Evolutionary conservation across 106 monocot species (phyloP).

Genomic region (Acorus calamus): DNA sequence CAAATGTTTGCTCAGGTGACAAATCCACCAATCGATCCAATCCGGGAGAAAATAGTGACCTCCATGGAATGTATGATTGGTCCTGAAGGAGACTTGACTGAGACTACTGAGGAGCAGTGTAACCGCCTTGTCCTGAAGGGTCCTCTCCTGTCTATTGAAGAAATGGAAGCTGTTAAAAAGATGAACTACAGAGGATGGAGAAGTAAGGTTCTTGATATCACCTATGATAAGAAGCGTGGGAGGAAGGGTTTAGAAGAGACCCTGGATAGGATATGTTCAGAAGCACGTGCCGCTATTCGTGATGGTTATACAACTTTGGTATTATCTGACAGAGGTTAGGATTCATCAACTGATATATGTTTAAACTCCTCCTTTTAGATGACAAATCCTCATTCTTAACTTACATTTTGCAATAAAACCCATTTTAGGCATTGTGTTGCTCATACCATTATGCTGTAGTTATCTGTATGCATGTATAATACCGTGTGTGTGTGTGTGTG

Average conservation of each 20-base stretch:
- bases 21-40: slow-evolving; percentile 98
- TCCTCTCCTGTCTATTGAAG: slow-evolving; percentile 75
- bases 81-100: slow-evolving; percentile 96
- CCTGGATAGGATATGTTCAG: slow-evolving; percentile 74
- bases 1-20: slow-evolving; percentile 99
- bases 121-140: slow-evolving; percentile 66
- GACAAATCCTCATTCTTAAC: too few species aligned
- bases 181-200: slow-evolving; percentile 89
- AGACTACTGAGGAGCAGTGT: slow-evolving; percentile 93
- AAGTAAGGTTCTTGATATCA: slow-evolving; percentile 85
- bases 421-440: too few species aligned
- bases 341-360: not conserved
- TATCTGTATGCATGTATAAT: too few species aligned
- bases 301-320: slow-evolving; percentile 85
- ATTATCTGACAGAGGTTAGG: slow-evolving; percentile 91
- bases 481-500: slow-evolving; percentile 48
- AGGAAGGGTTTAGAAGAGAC: slow-evolving; percentile 78
- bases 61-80: slow-evolving; percentile 99
- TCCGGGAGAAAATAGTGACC: slow-evolving; percentile 95
- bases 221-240: slow-evolving; percentile 69
- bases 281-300: slow-evolving; percentile 72
- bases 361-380: too few species aligned
- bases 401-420: too few species aligned
- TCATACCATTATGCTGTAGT: too few species aligned
- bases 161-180: slow-evolving; percentile 94